A percentile compares a stretch with the other conserved stretches of the same genome.
Evolutionary conservation across 2,329 filamentous ascomycete genomes (phyloP).

Genomic region (Colletotrichum gloeosporioides): DNA sequence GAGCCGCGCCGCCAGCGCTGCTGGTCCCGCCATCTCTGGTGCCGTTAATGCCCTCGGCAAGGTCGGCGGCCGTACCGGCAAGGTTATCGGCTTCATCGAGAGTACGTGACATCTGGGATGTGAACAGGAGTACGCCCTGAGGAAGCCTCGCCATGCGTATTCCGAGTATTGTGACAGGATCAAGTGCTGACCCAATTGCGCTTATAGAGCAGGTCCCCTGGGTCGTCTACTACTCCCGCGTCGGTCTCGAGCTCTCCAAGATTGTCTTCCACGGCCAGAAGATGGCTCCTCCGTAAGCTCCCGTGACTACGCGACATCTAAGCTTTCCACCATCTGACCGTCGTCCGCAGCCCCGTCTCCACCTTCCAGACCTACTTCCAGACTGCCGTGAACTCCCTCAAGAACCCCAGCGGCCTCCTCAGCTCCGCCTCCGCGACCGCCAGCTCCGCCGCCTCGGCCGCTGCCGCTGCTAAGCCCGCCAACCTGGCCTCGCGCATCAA

Average conservation of each 20-base stretch:
- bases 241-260: slow-evolving; percentile 86
- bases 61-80: slow-evolving; percentile 84
- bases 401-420: slow-evolving; percentile 69
- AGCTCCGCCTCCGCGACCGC: slow-evolving; percentile 62
- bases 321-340: neutral
- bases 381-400: slow-evolving; percentile 71
- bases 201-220: slow-evolving; percentile 79
- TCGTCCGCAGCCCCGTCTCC: slow-evolving; percentile 65
- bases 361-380: slow-evolving; percentile 90
- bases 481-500: slow-evolving; percentile 54
- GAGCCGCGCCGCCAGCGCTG: slow-evolving; percentile 79
- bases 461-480: slow-evolving; percentile 52
- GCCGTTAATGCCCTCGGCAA: slow-evolving; percentile 74
- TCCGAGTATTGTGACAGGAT: neutral
- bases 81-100: slow-evolving; percentile 80
- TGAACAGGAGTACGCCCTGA: neutral
- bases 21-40: slow-evolving; percentile 77
- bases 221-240: slow-evolving; percentile 90
- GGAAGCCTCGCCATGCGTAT: neutral
- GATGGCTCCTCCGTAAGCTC: slow-evolving; percentile 92
- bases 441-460: slow-evolving; percentile 58
- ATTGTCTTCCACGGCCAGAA: slow-evolving; percentile 86
- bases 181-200: slow-evolving; percentile 14
- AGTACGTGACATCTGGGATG: slow-evolving; percentile 62
- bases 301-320: neutral